These are phyloP conservation scores for Saprolegnia diclina DNA, from an alignment of 352 stramenopile species.

Conservation along the genomic window DNA sequence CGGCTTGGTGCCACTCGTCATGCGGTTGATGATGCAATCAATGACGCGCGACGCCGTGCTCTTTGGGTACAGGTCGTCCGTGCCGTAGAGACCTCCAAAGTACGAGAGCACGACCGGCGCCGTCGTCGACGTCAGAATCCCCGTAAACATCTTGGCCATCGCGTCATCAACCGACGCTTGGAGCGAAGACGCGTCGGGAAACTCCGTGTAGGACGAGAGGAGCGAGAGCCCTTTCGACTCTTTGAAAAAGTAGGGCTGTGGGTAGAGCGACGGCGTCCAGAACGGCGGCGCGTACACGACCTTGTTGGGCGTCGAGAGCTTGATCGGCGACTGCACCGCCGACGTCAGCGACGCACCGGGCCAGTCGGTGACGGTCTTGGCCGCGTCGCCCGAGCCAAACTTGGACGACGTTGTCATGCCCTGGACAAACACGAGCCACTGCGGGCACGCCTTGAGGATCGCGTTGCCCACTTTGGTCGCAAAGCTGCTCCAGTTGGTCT, in stretches of 20 bases:
- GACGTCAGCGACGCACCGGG: slow-evolving; percentile 59
- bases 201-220: slow-evolving; percentile 59
- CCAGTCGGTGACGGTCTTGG: slow-evolving; percentile 63
- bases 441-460: slow-evolving; percentile 55
- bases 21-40: slow-evolving; percentile 52
- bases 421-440: slow-evolving; percentile 75
- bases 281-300: slow-evolving; percentile 80
- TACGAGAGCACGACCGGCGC: slow-evolving; percentile 67
- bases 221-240: slow-evolving; percentile 41
- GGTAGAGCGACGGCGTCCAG: slow-evolving; percentile 57
- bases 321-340: slow-evolving; percentile 46
- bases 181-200: slow-evolving; percentile 39
- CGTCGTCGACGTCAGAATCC: slow-evolving; percentile 43
- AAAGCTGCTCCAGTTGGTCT: slow-evolving; percentile 69
- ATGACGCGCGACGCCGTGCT: slow-evolving; percentile 73
- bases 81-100: slow-evolving; percentile 71
- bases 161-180: slow-evolving; percentile 56
- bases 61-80: slow-evolving; percentile 45
- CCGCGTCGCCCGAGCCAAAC: slow-evolving; percentile 46
- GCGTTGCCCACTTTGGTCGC: slow-evolving; percentile 63
- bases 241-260: slow-evolving; percentile 65
- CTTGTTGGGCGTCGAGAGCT: slow-evolving; percentile 55
- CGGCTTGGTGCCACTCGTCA: slow-evolving; percentile 43
- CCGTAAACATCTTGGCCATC: slow-evolving; percentile 81
- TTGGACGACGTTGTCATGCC: slow-evolving; percentile 61